Percentiles rank a stretch among this genome's conserved stretches.
phyloP scores from a whole-genome alignment of 345 rosid genomes.

The Eutrema heterophyllum region DNA sequence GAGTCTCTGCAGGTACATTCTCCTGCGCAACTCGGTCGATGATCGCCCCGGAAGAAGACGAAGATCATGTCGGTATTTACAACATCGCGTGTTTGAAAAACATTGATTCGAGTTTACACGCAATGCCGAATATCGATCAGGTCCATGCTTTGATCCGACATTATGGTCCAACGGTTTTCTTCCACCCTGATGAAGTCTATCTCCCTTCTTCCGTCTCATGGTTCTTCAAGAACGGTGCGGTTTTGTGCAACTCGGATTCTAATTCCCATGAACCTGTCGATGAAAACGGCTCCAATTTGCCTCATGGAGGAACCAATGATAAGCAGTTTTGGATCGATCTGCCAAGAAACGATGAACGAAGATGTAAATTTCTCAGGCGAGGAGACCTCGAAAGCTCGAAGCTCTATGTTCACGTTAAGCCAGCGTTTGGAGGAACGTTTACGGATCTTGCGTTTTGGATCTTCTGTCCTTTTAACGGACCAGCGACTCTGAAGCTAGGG shows the following conservation, averaged over 20 bases:
- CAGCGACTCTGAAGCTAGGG: slow-evolving; percentile 68
- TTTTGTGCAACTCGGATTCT: slow-evolving; percentile 46
- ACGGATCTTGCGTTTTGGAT: slow-evolving; percentile 84
- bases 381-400: slow-evolving; percentile 66
- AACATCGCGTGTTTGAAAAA: slow-evolving; percentile 58
- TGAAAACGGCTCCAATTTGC: slow-evolving; percentile 61
- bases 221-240: slow-evolving; percentile 55
- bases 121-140: slow-evolving; percentile 76
- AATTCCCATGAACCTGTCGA: slow-evolving; percentile 42
- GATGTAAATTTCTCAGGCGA: slow-evolving; percentile 28
- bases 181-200: slow-evolving; percentile 39
- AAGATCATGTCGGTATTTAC: slow-evolving; percentile 32
- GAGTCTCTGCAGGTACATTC: slow-evolving; percentile 73
- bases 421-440: slow-evolving; percentile 72
- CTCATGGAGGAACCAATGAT: slow-evolving; percentile 65
- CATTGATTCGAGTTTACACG: slow-evolving; percentile 48
- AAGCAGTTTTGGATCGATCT: slow-evolving; percentile 73
- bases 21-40: slow-evolving; percentile 40
- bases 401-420: slow-evolving; percentile 80
- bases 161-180: slow-evolving; percentile 76
- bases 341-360: slow-evolving; percentile 30
- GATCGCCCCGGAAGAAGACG: slow-evolving; percentile 32
- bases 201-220: slow-evolving; percentile 47
- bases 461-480: slow-evolving; percentile 91
- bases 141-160: slow-evolving; percentile 58